Evolutionary conservation across 345 rosid genomes (phyloP), one percentile per base, ranked within the genome.

Genomic region (Gossypium bickii): DNA sequence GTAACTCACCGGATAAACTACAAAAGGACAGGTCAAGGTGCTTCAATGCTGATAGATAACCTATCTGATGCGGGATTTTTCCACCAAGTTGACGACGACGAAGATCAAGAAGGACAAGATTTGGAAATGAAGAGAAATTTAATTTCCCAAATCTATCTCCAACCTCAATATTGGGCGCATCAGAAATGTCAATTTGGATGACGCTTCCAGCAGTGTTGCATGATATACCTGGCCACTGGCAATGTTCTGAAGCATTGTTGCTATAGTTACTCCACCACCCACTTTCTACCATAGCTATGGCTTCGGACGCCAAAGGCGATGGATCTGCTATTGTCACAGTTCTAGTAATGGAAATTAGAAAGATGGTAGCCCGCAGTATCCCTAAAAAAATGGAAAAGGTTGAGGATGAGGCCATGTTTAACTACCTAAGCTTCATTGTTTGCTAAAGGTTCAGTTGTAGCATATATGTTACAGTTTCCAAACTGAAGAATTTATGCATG

Each of bases 11-110:
- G 11, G 25, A n/a, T 65, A 3, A 29, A 29, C 34, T 5, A 29
- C 34, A 29, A 29, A 0, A 0, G 34, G 5, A 29, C 34, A 29
- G 0, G 34, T 29, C 34, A 29, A 29, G 34, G 0, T 29, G 0
- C 34, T 29, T 29, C 34, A 29, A 29, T 29, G 34, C 12, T 0
- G 69, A 11, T n/a, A 65, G 51, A 17, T 43, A 16, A 41, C 69
- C 69, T 10, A 65, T 65, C 51, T 18, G 69, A 43, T 15, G 25
- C 27, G 68, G 49, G 3, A 65, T 65, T 2, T 4, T 3, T 65
- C 25, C 51, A 7, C 7, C 34, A 48, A 47, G 41, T 24, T 0
- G 0, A 22, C 20, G 12, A 47, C 1, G 0, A 1, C 71, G 47
- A 2, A 67, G 71, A 47, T 67, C 56, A 20, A 67, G 57, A 47